Base-by-base conservation (phyloP, 441 rosid genomes). In the Metrosideros polymorpha region DNA sequence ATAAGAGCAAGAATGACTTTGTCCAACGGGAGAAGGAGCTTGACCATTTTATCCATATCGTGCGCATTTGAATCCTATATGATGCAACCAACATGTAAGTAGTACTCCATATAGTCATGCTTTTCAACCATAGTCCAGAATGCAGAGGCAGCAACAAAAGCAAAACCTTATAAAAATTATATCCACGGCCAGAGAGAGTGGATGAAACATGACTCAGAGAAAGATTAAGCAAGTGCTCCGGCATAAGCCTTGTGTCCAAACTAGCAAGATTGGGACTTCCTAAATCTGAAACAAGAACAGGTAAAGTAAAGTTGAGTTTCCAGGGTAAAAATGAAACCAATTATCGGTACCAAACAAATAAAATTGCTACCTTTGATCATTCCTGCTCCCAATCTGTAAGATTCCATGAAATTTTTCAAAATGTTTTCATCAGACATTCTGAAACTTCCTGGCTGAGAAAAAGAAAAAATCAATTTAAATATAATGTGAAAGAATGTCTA, bases 101-200 rank as follows among this genome's bases (percentile, higher is more conserved):
- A 32, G 27, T 30, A 83, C 22, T 25, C 42, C 82, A 54, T 82
- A 86, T 30, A 30, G 84, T 54, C 55, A 6, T 50, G 57, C 45
- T 22, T 45, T 42, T n/a, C 53, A 85, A 66, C 10, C 82, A 82
- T 22, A 85, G 57, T 76, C 59, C 39, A 29, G 5, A 85, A 85
- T 63, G n/a, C 85, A 83, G 43, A 49, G 50, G 47, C 52, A 84
- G 61, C 27, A 61, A 86, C 82, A 88, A 86, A 53, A n/a, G 25
- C 66, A 85, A 89, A 89, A 98, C 99, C 99, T 98, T 98, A 88
- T 97, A 98, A 91, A 96, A 98, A 85, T 97, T 98, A 91, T 94
- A 94, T 90, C 88, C 91, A 77, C 85, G 43, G 84, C 92, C 90
- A 86, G 91, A 88, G 85, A 88, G 90, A 85, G 83, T 86, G 88